Percentiles rank a stretch among this genome's conserved stretches.
Evolutionary conservation across 345 rosid genomes (phyloP).

Genomic region (Syzygium jambos): DNA sequence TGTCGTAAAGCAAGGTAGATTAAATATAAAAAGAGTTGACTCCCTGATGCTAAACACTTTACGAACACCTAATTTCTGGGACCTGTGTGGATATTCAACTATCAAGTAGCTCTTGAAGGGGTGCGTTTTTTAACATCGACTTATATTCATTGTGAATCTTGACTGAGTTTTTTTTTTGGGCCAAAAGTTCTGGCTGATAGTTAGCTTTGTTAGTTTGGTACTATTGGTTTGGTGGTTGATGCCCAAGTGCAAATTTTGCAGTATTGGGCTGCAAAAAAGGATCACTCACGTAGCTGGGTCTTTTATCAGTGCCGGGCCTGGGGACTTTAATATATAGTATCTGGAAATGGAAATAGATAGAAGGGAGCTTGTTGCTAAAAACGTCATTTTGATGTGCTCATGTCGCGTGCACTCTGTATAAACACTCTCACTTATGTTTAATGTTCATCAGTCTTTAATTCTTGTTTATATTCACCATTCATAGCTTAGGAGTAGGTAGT

Average conservation of each 20-base stretch:
- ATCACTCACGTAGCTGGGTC: neutral
- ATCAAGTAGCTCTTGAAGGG: neutral
- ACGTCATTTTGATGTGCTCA: neutral
- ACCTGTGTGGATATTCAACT: neutral
- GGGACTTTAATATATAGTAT: neutral
- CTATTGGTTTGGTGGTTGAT: rapidly evolving
- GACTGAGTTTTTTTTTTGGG: neutral
- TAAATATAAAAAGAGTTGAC: neutral
- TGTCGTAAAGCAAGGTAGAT: neutral
- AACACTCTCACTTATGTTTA: neutral
- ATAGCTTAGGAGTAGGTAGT: neutral
- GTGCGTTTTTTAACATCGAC: neutral
- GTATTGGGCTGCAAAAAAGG: neutral
- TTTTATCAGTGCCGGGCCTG: neutral
- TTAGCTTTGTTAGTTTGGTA: neutral
- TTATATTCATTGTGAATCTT: neutral
- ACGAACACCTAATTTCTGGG: neutral
- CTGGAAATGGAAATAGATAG: neutral
- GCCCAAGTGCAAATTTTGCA: neutral
- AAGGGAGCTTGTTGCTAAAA: neutral
- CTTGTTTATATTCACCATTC: neutral
- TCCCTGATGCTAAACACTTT: neutral
- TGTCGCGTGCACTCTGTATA: neutral
- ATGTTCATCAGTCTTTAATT: neutral
- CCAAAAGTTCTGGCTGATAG: neutral